These are phyloP conservation scores for Eimeria sp. DNA, from an alignment of 169 alveolate genomes.

Conservation along the genomic window DNA sequence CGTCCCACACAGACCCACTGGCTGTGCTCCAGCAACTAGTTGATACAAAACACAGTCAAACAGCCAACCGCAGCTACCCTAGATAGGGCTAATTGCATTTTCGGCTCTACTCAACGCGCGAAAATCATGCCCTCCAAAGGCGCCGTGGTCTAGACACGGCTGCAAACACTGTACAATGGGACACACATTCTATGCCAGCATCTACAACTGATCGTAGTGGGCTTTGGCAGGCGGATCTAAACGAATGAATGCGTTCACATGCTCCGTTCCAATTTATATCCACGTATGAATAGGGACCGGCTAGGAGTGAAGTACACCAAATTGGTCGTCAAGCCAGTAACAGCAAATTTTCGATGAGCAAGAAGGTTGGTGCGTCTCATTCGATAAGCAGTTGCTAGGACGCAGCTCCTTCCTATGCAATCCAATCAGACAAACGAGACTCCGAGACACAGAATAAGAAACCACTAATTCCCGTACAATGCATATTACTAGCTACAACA, in stretches of 20 bases:
- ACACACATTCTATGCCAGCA: slow-evolving; percentile 4
- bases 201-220: background rate
- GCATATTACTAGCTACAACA: too few relatives aligned
- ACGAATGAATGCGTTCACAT: background rate
- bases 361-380: background rate
- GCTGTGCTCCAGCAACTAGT: background rate
- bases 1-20: background rate
- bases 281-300: background rate
- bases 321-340: background rate
- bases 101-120: background rate
- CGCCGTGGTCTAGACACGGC: background rate
- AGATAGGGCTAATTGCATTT: background rate
- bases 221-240: background rate
- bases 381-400: background rate
- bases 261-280: background rate
- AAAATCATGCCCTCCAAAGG: too few relatives aligned
- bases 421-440: too few relatives aligned
- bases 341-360: background rate
- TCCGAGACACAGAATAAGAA: too few relatives aligned
- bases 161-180: background rate
- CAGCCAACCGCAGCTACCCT: background rate
- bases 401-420: too few relatives aligned
- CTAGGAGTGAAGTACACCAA: background rate
- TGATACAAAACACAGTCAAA: background rate
- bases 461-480: too few relatives aligned